Evolutionary conservation across 2,329 filamentous ascomycete genomes (phyloP).

Genomic region (Aotearoamyces nothofagi): DNA sequence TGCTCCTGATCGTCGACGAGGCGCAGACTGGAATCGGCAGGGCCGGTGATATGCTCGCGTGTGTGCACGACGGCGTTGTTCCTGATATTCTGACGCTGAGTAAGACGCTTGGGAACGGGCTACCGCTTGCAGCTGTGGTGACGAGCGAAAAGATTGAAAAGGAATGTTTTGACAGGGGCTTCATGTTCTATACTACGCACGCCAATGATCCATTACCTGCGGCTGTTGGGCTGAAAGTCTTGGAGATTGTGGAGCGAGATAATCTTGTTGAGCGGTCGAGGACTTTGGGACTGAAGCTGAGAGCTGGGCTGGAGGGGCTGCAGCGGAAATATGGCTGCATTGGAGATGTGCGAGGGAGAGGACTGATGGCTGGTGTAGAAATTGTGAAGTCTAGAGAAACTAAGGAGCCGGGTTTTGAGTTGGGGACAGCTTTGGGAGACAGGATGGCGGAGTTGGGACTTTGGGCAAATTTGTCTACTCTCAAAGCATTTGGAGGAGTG

Average conservation of each 20-base stretch:
- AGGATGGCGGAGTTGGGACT: too few relatives aligned
- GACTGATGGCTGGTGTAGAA: constrained; percentile 39
- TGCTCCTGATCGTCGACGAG: constrained; percentile 64
- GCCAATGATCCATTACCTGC: too few relatives aligned
- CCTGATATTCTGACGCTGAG: constrained; percentile 40
- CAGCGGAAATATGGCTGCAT: constrained; percentile 44
- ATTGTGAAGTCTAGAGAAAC: constrained; percentile 32
- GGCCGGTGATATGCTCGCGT: constrained; percentile 53
- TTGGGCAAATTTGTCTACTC: too few relatives aligned
- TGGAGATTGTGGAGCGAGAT: constrained; percentile 41
- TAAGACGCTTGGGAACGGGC: constrained; percentile 41
- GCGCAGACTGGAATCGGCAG: constrained; percentile 68
- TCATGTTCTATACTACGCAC: too few relatives aligned
- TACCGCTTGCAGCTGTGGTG: constrained; percentile 38
- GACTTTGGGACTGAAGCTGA: constrained; percentile 22
- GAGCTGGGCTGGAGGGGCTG: too few relatives aligned
- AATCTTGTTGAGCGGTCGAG: too few relatives aligned
- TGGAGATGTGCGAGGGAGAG: constrained; percentile 40
- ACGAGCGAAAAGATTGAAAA: constrained; percentile 34
- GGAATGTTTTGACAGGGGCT: too few relatives aligned
- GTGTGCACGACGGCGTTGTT: constrained; percentile 32
- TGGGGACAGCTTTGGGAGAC: too few relatives aligned
- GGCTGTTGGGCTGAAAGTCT: constrained; percentile 30
- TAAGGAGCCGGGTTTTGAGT: too few relatives aligned
- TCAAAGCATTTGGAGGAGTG: too few relatives aligned